Base-by-base conservation (phyloP, 2,329 filamentous ascomycete genomes). In the Aaosphaeria pasadenensis region DNA sequence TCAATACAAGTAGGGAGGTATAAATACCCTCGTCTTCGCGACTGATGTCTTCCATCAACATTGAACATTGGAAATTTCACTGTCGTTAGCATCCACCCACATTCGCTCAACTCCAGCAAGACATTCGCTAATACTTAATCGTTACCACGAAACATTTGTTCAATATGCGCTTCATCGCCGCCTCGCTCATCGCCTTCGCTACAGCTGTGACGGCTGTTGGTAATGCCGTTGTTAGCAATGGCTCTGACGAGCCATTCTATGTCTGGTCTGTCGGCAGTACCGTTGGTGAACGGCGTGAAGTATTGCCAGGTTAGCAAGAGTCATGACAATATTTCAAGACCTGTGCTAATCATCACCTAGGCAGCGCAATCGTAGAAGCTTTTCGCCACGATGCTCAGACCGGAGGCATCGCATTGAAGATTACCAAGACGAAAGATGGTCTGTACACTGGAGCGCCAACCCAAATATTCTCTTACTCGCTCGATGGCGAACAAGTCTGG, bases 371-470 rank as follows among this genome's bases (percentile, higher is more conserved):
- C 45, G 39, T 43, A 30, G 63, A 63, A 41, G 33, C 44, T 7
- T 50, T 64, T 32, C 59, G 49, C 39, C 48, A 45, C 11, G 60
- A 61, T 33, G 39, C 51, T 0, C 55, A 47, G 11, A 54, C 53
- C 7, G 57, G 57, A n/a, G 59, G 63, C 13, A 56, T 63, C 31
- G 58, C 63, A 9, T 55, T 65, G 36, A 65, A 66, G 33, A 56
- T 66, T 11, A 60, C 62, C 6, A 57, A 52, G 32, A 49, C 47
- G 4, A 39, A 49, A 24, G 48, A 60, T 32, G 59, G 59, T 4
- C 50, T 66, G 7, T 54, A 53, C 42, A 48, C 46, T 11, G 55
- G 53, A 13, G 57, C 49, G 31, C 55, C 61, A 30, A 46, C 54
- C 17, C 59, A 63, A 39, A 53, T 62, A 7, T 59, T 63, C 39